Evolutionary conservation across 768 basidiomycete species (phyloP), one percentile per base, ranked within the genome.

Genomic region (Favolaschia claudopus): DNA sequence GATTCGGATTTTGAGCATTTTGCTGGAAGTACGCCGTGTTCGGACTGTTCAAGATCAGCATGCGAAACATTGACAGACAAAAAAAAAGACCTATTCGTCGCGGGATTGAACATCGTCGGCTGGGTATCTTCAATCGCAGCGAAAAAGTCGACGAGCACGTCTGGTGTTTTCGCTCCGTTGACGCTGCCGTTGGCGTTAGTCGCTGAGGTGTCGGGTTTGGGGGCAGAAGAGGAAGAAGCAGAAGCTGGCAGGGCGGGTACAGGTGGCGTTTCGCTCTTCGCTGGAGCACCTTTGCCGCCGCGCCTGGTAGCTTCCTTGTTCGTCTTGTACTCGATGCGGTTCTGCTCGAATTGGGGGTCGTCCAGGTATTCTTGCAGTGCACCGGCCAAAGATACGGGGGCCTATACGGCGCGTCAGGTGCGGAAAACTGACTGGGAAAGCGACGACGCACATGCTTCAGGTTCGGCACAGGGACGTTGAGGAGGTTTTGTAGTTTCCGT

Each of bases 261-360:
- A 4, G 55, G 49, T 25, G 68, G 62, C 5, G 69, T 51, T 48
- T 39, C 58, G 45, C 63, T 28, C 59, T 33, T 29, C 4, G 27
- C 40, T 33, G 39, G 66, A 79, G 82, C 64, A 39, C 60, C 37
- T 2, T 60, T 58, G 51, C 63, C 54, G 14, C 66, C 72, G 36
- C 72, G 72, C 49, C 92, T 91, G 3, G 84, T 82, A 4, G 85
- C 80, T 6, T 81, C 83, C 73, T 92, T 93, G 72, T 88, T 93
- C 22, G 88, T 79, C 75, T 84, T 95, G 77, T 99, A 98, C 69
- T 99, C 97, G 9, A 90, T 77, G 60, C 96, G 79, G 73, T 98
- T 99, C 74, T 93, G 89, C 73, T 99, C 97, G 66, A 99, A 99
- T 69, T 95, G 95, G 22, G 96, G 92, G 74, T 99, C 97, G 55